These are phyloP conservation scores for Dendrocalamus sinicus DNA, from an alignment of 176 grass and related monocot species.

Conservation along the genomic window DNA sequence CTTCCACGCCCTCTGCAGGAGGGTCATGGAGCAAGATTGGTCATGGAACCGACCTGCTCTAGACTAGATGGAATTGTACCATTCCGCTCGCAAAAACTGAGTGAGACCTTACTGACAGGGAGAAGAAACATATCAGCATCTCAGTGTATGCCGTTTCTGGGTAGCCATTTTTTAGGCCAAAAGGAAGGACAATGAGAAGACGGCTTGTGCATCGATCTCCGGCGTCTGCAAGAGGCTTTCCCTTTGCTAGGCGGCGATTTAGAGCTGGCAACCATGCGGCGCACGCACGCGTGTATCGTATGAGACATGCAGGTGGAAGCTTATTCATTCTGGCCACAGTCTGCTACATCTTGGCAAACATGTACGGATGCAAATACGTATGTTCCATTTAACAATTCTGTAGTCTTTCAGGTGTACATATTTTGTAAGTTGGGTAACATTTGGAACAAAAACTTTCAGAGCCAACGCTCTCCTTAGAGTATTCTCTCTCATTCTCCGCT, in stretches of 20 bases:
- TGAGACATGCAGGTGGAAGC: neutral
- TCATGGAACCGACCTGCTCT: slow-evolving; percentile 76
- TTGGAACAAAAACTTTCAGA: neutral
- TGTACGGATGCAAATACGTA: slow-evolving; percentile 2
- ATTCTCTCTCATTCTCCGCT: neutral
- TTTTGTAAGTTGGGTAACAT: slow-evolving; percentile 4
- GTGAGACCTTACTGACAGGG: too few species aligned
- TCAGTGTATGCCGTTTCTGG: neutral
- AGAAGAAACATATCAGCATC: slow-evolving; percentile 23
- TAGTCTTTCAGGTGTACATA: slow-evolving; percentile 43
- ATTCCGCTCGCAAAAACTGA: slow-evolving; percentile 70
- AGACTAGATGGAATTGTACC: slow-evolving; percentile 90
- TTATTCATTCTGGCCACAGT: neutral
- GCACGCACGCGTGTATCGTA: neutral
- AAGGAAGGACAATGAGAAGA: neutral
- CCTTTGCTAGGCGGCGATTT: too few species aligned
- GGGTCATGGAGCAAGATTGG: too few species aligned
- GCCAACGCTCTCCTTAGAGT: neutral
- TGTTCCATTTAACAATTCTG: neutral
- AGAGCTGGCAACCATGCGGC: neutral
- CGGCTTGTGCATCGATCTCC: neutral
- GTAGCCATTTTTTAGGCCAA: slow-evolving; percentile 7
- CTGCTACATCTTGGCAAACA: slow-evolving; percentile 15
- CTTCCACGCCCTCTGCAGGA: too few species aligned
- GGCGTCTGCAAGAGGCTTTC: neutral